Evolutionary conservation across 169 alveolate species (phyloP).

Genomic region (Babesia caballi): DNA sequence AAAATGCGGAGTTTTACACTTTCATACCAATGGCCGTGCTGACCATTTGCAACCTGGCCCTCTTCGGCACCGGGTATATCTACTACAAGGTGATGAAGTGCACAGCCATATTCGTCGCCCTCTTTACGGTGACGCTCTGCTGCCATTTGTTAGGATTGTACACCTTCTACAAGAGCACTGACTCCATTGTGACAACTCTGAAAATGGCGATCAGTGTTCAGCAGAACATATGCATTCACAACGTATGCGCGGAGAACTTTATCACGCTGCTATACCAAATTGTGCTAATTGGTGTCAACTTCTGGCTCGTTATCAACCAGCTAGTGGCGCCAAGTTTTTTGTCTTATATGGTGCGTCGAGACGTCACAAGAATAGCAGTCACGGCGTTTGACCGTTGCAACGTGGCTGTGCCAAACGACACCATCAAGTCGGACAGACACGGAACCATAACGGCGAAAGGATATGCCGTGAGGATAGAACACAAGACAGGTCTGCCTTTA

Average conservation of each 20-base stretch:
- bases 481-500: slow-evolving; percentile 1
- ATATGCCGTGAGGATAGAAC: neutral
- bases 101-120: neutral
- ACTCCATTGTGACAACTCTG: neutral
- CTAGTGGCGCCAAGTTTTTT: slow-evolving; percentile 4
- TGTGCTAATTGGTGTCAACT: neutral
- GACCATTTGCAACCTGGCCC: neutral
- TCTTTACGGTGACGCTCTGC: neutral
- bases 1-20: neutral
- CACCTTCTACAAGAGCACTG: neutral
- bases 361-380: slow-evolving; percentile 2
- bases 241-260: neutral
- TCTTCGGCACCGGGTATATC: neutral
- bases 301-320: neutral
- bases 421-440: neutral
- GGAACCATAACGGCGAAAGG: slow-evolving; percentile 2
- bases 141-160: neutral
- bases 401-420: slow-evolving; percentile 40
- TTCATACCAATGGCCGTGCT: neutral
- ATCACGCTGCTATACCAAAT: neutral
- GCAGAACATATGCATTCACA: neutral
- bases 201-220: neutral
- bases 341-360: slow-evolving; percentile 5
- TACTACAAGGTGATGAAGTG: neutral
- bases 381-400: slow-evolving; percentile 2